Base-by-base conservation (phyloP, 805 yeast species). In the Tanozyma kutaoensis region DNA sequence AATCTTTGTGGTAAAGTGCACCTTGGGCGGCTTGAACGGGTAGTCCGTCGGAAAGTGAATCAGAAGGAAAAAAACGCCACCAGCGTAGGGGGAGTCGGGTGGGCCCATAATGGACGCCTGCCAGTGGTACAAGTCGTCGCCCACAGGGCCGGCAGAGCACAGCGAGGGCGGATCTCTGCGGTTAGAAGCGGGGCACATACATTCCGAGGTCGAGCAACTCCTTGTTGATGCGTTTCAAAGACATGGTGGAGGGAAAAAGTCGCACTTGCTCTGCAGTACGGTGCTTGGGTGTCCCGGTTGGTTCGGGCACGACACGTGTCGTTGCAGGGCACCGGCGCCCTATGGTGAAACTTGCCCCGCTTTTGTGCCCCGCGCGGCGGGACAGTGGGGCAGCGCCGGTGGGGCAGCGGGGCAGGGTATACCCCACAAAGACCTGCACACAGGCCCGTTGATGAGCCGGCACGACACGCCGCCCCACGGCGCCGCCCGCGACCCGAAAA, bases 91-190 rank as follows among this genome's bases (percentile, higher is more conserved):
- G 25, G 95, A 81, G 60, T 91, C 97, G 41, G 94, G 72, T 27
- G 98, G 98, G 26, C 98, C 98, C 93, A 91, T 84, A 53, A 91
- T 91, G 24, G 97, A 86, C 23, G 97, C 98, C 62, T 91, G 97
- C 98, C 98, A 91, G 66, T 88, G 97, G 63, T 79, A 91, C 50
- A 88, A 65, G 56, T 88, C 98, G 45, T 91, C 97, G 25, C 96
- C 96, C 24, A 84, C 91, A 43, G 98, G 98, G 23, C 98, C 98
- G 8, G 98, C 98, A 14, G 96, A 85, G 61, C 97, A 91, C 24
- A 95, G 86, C 36, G 96, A 80, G 45, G 97, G 97, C 38, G 98
- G 98, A 55, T 88, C 98, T 68, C 95, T 84, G 43, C 4, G 26
- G 21, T 23, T 17, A 10, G 20, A 10, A 10, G 20, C 7, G 11